A percentile compares a stretch with the other conserved stretches of the same genome.
Conservation (phyloP, 345 rosid species). For the Lumnitzera racemosa region DNA sequence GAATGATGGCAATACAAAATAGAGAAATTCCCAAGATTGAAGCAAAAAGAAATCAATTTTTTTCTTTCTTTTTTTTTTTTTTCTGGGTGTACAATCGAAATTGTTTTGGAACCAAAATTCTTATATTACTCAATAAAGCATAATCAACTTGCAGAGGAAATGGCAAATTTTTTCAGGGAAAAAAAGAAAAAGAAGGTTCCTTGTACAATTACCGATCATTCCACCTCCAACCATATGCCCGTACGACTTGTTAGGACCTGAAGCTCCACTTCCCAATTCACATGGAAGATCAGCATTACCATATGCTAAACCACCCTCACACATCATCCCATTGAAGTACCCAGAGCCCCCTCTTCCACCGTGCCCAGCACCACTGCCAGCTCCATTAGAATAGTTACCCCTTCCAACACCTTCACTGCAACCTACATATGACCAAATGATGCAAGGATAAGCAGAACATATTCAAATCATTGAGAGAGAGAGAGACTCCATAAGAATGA, state of each 20-base stretch:
- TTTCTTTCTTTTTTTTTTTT: no score
- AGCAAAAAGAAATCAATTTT: no score
- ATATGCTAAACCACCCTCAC: constrained; percentile 72
- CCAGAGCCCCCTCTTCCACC: constrained; percentile 97
- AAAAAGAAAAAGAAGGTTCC: constrained; percentile 5
- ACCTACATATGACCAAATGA: constrained; percentile 39
- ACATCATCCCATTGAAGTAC: constrained; percentile 67
- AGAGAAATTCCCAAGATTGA: no score
- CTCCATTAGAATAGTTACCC: constrained; percentile 79
- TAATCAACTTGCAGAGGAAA: no score
- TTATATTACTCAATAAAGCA: no score
- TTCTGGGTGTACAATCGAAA: no score
- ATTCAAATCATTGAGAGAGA: no score
- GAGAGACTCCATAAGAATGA: no score
- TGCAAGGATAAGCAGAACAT: no score
- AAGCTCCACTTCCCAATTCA: constrained; percentile 93
- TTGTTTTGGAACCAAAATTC: no score
- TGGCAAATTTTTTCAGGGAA: neutral
- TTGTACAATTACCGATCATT: constrained; percentile 63
- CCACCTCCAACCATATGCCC: constrained; percentile 83
- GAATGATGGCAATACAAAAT: neutral
- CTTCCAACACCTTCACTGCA: constrained; percentile 83
- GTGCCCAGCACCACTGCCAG: constrained; percentile 98
- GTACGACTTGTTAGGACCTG: constrained; percentile 61
- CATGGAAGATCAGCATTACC: constrained; percentile 93